Conservation (phyloP, 495 filamentous ascomycete genomes). For the Chaetomium cochliodes region DNA sequence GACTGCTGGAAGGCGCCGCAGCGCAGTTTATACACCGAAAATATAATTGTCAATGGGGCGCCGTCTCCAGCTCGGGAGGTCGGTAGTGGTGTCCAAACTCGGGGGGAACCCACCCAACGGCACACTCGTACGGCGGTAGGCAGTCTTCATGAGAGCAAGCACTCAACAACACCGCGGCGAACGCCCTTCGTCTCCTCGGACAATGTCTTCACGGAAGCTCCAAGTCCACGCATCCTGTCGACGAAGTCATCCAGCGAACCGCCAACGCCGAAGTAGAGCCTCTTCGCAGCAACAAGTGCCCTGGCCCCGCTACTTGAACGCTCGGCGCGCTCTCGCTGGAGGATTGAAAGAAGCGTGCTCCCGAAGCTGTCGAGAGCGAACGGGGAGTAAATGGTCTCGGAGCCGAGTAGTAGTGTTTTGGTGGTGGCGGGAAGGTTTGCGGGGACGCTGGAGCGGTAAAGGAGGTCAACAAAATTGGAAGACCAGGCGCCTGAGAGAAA, state of each 20-base stretch:
- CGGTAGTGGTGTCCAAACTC: neutral
- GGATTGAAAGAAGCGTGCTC: conserved; percentile 63
- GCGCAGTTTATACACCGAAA: neutral
- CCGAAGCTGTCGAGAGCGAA: conserved; percentile 70
- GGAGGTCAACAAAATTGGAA: conserved; percentile 59
- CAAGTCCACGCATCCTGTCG: conserved; percentile 54
- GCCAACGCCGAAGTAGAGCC: conserved; percentile 94
- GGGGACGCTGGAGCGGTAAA: conserved; percentile 37
- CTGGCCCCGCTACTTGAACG: conserved; percentile 44
- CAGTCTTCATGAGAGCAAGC: conserved; percentile 33
- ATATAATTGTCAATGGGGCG: neutral
- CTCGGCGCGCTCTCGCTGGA: conserved; percentile 54
- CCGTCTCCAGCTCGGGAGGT: neutral
- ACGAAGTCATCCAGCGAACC: conserved; percentile 90
- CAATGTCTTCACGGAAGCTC: conserved; percentile 57
- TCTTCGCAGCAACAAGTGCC: conserved; percentile 86
- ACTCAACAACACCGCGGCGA: conserved; percentile 53
- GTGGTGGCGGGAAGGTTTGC: conserved; percentile 24
- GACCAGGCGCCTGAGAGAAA: conserved; percentile 89
- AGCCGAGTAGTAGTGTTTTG: conserved; percentile 66
- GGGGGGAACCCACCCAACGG: neutral
- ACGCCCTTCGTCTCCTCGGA: conserved; percentile 63
- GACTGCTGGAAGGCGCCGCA: neutral
- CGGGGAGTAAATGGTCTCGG: conserved; percentile 94
- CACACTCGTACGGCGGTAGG: neutral